Conservation (phyloP, 495 filamentous ascomycete genomes). For the Neurospora sp. region DNA sequence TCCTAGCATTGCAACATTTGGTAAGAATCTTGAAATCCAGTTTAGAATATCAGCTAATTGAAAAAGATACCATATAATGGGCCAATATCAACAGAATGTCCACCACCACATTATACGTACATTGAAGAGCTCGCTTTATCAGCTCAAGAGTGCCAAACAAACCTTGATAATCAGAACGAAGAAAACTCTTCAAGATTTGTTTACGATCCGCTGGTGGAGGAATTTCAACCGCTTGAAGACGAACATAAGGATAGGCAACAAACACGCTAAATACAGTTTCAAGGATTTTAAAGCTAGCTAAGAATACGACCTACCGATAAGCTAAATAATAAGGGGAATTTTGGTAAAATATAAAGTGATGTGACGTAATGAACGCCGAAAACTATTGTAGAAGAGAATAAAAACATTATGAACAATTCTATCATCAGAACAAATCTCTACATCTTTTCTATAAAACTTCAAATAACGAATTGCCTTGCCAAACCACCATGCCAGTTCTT, state of each 20-base stretch:
- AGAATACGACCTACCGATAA: background rate
- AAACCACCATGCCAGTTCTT: background rate
- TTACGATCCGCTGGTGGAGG: background rate
- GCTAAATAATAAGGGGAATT: background rate
- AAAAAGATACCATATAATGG: background rate
- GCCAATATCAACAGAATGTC: background rate
- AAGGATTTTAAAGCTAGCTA: background rate
- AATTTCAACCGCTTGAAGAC: background rate
- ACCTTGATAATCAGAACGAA: background rate
- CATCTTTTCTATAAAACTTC: background rate
- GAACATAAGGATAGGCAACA: background rate
- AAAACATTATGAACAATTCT: too few species aligned
- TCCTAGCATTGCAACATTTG: background rate
- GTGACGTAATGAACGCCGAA: background rate
- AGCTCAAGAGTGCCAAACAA: background rate
- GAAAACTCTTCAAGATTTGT: background rate
- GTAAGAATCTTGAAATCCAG: background rate
- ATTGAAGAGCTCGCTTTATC: background rate
- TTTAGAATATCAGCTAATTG: background rate
- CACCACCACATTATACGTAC: background rate
- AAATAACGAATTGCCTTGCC: background rate
- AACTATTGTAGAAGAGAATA: background rate
- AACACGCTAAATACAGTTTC: background rate
- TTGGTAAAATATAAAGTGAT: background rate
- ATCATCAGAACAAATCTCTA: background rate